Percentiles rank a stretch among this genome's conserved stretches.
Evolutionary conservation across 2,329 filamentous ascomycete genomes (phyloP).

Genomic region (Cercospora sesami): DNA sequence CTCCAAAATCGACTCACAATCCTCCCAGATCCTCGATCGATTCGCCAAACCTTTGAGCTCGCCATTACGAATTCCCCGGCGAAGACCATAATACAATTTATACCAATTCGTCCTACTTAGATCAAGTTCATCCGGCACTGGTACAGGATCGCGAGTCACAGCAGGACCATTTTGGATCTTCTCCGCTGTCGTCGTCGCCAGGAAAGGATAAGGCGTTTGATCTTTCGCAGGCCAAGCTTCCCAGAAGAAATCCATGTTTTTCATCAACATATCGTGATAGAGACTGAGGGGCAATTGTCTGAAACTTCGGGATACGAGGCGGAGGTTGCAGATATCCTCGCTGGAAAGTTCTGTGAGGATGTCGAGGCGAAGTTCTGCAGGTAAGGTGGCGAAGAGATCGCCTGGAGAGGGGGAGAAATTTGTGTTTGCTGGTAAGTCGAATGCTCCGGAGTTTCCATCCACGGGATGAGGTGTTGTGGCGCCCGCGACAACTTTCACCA

Average conservation of each 20-base stretch:
- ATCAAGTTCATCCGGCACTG: conserved; percentile 9
- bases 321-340: conserved; percentile 13
- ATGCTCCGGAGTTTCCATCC: background rate
- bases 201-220: conserved; percentile 1
- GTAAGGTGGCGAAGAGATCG: conserved; percentile 15
- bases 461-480: background rate
- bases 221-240: conserved; percentile 17
- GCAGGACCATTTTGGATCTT: background rate
- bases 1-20: conserved; percentile 16
- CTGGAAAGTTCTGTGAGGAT: conserved; percentile 9
- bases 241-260: conserved; percentile 27
- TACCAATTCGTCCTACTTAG: conserved; percentile 16
- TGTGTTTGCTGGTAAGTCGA: background rate
- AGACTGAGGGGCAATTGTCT: conserved; percentile 20
- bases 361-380: conserved; percentile 10
- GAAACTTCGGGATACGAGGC: conserved; percentile 21
- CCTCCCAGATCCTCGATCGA: conserved; percentile 18
- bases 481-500: background rate
- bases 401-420: background rate
- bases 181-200: background rate
- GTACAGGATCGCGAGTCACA: background rate
- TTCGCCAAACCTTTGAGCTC: conserved; percentile 16
- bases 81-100: conserved; percentile 9
- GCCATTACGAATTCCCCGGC: background rate
- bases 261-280: conserved; percentile 17